Base-by-base conservation (phyloP, 164 flowering plant genomes). In the Tetrastigma voinierianum region DNA sequence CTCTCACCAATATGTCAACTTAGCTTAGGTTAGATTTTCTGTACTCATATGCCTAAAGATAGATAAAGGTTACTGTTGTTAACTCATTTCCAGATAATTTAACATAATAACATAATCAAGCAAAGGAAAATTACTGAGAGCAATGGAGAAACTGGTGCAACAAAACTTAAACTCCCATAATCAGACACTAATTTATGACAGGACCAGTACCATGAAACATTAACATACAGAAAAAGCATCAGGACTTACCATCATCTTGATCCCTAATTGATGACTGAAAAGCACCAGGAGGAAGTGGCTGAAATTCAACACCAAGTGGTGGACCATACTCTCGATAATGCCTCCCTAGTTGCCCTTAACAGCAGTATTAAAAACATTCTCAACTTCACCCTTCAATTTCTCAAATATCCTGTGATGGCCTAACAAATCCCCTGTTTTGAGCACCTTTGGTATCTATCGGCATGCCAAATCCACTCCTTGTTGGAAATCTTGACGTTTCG, bases 261-360 rank as follows among this genome's bases (percentile, higher is more conserved):
- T 72, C 69, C 67, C 46, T 70, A 60, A 19, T 48, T 40, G 74
- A 72, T 46, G 76, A 73, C 73, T 87, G 90, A 83, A 94, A 94
- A 67, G 98, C 97, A 69, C 85, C 90, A 63, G 91, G 91, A 52
- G 98, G 98, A 75, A 91, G 92, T 19, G 86, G 80, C 51, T 94
- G 80, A 78, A 94, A 94, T 46, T 87, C 85, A 62, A 87, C 69
- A 57, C 90, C 91, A 60, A 94, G 88, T 13, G 75, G 85, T 40
- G 98, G 98, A 64, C 98, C 98, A 82, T 94, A 93, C 69, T 81
- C 86, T 17, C 73, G 65, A 66, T 87, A 94, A 57, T 78, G 75
- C 70, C 82, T 83, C 23, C 98, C 98, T 45, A 94, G 72, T 74
- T 89, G 94, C 76, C 78, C 80, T 84, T 94, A 5, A 91, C 98